Base-by-base conservation (phyloP, 106 monocot species). In the Allium cepa region DNA sequence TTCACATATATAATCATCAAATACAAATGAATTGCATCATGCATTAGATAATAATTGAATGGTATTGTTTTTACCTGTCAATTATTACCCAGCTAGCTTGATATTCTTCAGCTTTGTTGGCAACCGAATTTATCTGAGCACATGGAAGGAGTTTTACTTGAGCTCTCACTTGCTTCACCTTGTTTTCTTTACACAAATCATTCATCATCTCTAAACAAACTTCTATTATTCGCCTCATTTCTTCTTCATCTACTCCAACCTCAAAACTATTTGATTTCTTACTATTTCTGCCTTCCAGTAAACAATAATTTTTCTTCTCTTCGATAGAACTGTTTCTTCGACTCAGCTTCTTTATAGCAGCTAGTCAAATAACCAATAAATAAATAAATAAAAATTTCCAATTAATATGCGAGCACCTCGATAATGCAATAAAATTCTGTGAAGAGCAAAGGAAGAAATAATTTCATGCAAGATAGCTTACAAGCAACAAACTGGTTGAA, bases 201-300 rank as follows among this genome's bases (percentile, higher is more conserved):
- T 59, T 74, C 74, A 74, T 66, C 74, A 74, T 74, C 66, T 74
- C 66, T 55, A 57, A 48, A 74, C 65, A 67, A 2, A 50, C 66
- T 47, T 74, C 74, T 56, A n/a, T 57, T 15, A 74, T 11, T 12
- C 57, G 16, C 58, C 15, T 17, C 57, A 74, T 67, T 47, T 18
- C 56, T 16, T 56, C 49, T 49, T 59, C 22, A 0, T 50, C 49
- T 7, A 49, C 14, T 13, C 59, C 63, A 17, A 53, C 55, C 10
- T 11, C 52, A 36, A 36, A 36, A 13, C 63, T 45, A 12, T 63
- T 53, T 11, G 22, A 12, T 26, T 9, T 9, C 11, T 17, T 53
- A 9, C 10, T 46, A 46, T 17, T 60, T 60, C 59, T 22, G 53
- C 18, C 15, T 60, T 60, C 59, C 59, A 15, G 36, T 36, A 5